These are phyloP conservation scores for Malus asiatica DNA, from an alignment of 306 rosid species.

Conservation along the genomic window DNA sequence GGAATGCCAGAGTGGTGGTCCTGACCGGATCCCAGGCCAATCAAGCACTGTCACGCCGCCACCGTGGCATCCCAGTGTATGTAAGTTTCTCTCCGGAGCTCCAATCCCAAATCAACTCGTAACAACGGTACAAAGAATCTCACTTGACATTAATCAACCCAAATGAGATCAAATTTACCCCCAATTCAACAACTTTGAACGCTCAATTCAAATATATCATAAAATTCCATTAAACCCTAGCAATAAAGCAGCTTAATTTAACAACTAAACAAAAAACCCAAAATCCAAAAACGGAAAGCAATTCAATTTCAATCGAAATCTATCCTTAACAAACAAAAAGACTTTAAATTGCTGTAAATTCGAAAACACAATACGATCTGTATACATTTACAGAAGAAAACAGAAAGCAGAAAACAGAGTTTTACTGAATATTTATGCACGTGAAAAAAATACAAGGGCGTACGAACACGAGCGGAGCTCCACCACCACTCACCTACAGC, in stretches of 20 bases:
- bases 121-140: not conserved
- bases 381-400: constrained; percentile 4
- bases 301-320: not conserved
- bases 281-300: not conserved
- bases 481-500: not conserved
- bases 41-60: not conserved
- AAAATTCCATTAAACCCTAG: not conserved
- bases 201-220: not conserved
- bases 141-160: not conserved
- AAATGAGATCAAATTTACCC: not conserved
- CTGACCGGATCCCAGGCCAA: too few species aligned
- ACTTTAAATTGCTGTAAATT: not conserved
- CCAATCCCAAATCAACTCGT: not conserved
- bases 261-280: not conserved
- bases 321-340: constrained; percentile 8
- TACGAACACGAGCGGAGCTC: not conserved
- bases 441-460: not conserved
- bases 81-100: not conserved
- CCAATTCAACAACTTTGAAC: not conserved
- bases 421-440: not conserved
- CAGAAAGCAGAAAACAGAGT: not conserved
- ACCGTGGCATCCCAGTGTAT: not conserved
- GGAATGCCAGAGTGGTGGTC: not conserved
- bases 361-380: not conserved
- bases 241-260: not conserved